A percentile compares a stretch with the other conserved stretches of the same genome.
phyloP scores from a whole-genome alignment of 192 early-diverging fungal species.

The Backusella luteola region DNA sequence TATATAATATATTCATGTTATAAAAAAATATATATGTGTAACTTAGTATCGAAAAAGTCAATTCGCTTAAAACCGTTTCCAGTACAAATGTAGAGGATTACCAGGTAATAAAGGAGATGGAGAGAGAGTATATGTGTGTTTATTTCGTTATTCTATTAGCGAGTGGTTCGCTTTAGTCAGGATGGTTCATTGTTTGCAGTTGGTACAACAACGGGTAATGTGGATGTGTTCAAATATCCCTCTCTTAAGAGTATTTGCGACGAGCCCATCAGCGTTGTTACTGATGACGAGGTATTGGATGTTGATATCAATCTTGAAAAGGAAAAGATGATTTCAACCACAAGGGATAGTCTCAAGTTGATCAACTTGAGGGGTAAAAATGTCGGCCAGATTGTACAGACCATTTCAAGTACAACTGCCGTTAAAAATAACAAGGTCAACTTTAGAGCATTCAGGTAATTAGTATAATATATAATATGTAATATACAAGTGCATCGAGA shows the following conservation, averaged over 20 bases:
- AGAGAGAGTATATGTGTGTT: background rate
- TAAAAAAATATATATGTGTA: background rate
- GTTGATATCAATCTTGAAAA: slow-evolving; percentile 59
- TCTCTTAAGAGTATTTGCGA: slow-evolving; percentile 45
- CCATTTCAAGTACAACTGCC: slow-evolving; percentile 38
- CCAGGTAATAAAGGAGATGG: slow-evolving; percentile 42
- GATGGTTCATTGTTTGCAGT: slow-evolving; percentile 65
- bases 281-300: slow-evolving; percentile 63
- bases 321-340: slow-evolving; percentile 50
- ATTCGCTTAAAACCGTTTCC: slow-evolving; percentile 42
- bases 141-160: slow-evolving; percentile 30
- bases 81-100: slow-evolving; percentile 54
- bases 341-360: slow-evolving; percentile 45
- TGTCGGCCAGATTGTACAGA: slow-evolving; percentile 45
- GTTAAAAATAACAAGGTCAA: slow-evolving; percentile 42
- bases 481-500: too few species aligned
- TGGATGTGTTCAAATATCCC: slow-evolving; percentile 63
- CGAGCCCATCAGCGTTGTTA: slow-evolving; percentile 59
- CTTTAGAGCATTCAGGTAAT: slow-evolving; percentile 49
- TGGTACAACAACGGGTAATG: slow-evolving; percentile 69
- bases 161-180: slow-evolving; percentile 60
- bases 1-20: background rate
- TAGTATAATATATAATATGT: background rate
- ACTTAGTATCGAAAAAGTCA: slow-evolving; percentile 13
- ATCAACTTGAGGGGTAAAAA: slow-evolving; percentile 36